phyloP scores from a whole-genome alignment of 257 asterid genomes.

The Plantago ovata region DNA sequence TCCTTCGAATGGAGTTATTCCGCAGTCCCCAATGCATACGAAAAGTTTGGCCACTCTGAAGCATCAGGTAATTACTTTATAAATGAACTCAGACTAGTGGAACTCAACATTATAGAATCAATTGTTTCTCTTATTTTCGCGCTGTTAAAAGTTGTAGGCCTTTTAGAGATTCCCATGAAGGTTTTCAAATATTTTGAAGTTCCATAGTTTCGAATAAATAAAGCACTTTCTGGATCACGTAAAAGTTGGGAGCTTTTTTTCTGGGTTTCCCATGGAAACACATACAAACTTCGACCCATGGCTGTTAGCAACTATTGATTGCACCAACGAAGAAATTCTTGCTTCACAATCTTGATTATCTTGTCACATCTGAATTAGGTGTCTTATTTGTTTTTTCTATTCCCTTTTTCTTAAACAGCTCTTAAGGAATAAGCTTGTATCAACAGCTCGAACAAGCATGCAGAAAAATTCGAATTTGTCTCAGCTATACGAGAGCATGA shows the following conservation, averaged over 20 bases:
- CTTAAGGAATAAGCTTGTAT: constrained; percentile 78
- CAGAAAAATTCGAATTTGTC: constrained; percentile 62
- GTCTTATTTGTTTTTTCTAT: neutral
- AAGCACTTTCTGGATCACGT: too few relatives aligned
- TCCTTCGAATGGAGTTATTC: constrained; percentile 98
- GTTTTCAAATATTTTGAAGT: too few relatives aligned
- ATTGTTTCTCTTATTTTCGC: too few relatives aligned
- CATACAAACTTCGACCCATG: too few relatives aligned
- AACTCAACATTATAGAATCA: too few relatives aligned
- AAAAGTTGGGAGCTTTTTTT: too few relatives aligned
- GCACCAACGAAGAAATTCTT: too few relatives aligned
- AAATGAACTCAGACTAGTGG: neutral
- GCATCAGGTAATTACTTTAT: constrained; percentile 61
- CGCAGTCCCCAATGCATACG: constrained; percentile 99
- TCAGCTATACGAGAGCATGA: constrained; percentile 76
- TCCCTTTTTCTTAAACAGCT: constrained; percentile 48
- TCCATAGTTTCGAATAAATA: too few relatives aligned
- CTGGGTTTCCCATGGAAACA: too few relatives aligned
- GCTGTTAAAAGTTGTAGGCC: too few relatives aligned
- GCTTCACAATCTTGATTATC: neutral
- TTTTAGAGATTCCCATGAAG: too few relatives aligned
- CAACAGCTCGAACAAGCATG: constrained; percentile 72
- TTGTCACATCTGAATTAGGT: neutral
- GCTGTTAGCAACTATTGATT: too few relatives aligned
- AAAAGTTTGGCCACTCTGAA: constrained; percentile 93